Evolutionary conservation across 179 eudicot species (phyloP).

Genomic region (Silene coronaria): DNA sequence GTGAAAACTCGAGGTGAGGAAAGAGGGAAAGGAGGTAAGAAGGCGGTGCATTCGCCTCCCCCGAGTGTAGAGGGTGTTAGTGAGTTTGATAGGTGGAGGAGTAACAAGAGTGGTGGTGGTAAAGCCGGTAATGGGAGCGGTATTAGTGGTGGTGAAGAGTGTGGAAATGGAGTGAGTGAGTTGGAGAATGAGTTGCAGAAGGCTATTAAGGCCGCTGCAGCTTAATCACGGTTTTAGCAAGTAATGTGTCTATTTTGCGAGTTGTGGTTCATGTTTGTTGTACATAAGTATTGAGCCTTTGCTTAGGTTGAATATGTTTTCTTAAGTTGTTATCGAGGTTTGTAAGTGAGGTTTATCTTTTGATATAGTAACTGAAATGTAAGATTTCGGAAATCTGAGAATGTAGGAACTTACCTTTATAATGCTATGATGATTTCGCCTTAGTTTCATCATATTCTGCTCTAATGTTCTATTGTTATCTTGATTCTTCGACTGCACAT

Average conservation of each 20-base stretch:
- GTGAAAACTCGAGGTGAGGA: conserved; percentile 29
- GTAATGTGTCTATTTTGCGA: conserved; percentile 12
- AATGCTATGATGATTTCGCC: conserved; percentile 10
- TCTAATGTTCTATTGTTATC: background rate
- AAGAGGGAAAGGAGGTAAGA: conserved; percentile 32
- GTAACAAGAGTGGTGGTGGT: conserved; percentile 37
- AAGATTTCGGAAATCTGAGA: background rate
- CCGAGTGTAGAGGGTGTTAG: conserved; percentile 29
- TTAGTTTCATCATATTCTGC: background rate
- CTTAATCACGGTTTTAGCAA: conserved; percentile 30
- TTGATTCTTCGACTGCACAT: too few relatives aligned
- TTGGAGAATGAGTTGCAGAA: conserved; percentile 73
- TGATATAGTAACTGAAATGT: background rate
- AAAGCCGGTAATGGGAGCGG: conserved; percentile 17
- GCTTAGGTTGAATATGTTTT: conserved; percentile 16
- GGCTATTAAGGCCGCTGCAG: conserved; percentile 71
- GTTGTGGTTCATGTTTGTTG: conserved; percentile 13
- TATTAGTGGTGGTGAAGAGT: conserved; percentile 24
- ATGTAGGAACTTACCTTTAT: conserved; percentile 1
- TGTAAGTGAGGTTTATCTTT: conserved; percentile 14
- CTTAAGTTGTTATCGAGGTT: conserved; percentile 1
- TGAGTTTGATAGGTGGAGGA: conserved; percentile 68
- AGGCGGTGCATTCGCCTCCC: conserved; percentile 25
- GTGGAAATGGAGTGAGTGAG: conserved; percentile 37
- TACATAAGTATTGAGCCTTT: conserved; percentile 24